A percentile compares a stretch with the other conserved stretches of the same genome.
Evolutionary conservation across 1,139 yeast species (phyloP).

Genomic region (Chernovozyma aurita): DNA sequence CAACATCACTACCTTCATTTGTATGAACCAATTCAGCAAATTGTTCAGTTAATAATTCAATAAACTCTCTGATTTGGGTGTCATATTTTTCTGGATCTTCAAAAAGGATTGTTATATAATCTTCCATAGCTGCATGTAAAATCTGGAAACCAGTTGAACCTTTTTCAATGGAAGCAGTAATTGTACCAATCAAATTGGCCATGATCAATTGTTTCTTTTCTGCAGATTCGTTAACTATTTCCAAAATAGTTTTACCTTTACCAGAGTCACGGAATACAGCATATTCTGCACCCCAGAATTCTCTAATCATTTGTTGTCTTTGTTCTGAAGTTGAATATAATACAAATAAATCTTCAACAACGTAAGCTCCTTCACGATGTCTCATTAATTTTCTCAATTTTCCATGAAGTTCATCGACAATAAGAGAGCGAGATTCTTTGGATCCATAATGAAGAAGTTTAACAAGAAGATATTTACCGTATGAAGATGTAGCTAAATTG

Average conservation of each 20-base stretch:
- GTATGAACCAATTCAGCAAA: conserved; percentile 95
- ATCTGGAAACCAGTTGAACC: conserved; percentile 97
- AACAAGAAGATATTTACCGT: conserved; percentile 87
- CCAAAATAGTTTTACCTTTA: conserved; percentile 57
- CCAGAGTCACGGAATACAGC: conserved; percentile 85
- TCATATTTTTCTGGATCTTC: conserved; percentile 41
- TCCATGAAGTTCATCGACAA: conserved; percentile 85
- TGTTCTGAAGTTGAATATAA: conserved; percentile 83
- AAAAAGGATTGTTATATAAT: conserved; percentile 69
- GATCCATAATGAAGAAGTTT: conserved; percentile 91
- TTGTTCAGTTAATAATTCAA: conserved; percentile 81
- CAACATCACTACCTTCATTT: conserved; percentile 89
- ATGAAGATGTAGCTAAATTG: conserved; percentile 83
- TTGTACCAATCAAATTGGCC: conserved; percentile 74
- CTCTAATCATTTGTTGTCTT: conserved; percentile 85
- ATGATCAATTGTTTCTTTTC: conserved; percentile 80
- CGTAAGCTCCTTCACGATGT: conserved; percentile 98
- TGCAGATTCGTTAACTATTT: conserved; percentile 63
- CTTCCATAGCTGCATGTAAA: conserved; percentile 93
- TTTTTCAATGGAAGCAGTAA: conserved; percentile 86
- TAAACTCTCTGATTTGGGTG: conserved; percentile 70
- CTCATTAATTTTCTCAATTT: conserved; percentile 87
- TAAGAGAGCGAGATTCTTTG: conserved; percentile 67
- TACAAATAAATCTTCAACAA: conserved; percentile 87
- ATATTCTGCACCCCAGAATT: conserved; percentile 96